A percentile compares a stretch with the other conserved stretches of the same genome.
Evolutionary conservation across 2,329 filamentous ascomycete genomes (phyloP).

Genomic region (Cercospora sesami): DNA sequence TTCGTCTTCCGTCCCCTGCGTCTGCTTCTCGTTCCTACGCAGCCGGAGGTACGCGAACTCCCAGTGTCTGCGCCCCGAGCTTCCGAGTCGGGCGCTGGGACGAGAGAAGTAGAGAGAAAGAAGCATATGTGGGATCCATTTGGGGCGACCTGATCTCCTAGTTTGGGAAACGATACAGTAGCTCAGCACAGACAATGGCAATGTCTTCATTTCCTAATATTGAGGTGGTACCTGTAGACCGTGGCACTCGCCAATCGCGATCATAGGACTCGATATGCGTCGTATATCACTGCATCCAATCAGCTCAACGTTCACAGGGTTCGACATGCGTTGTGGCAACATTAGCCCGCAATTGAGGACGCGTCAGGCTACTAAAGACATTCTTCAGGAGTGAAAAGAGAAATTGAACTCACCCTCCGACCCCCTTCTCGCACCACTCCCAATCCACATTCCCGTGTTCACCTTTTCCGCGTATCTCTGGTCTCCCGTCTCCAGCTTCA

Average conservation of each 20-base stretch:
- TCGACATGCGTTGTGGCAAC: background rate
- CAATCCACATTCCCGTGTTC: slow-evolving; percentile 26
- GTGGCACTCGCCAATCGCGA: background rate
- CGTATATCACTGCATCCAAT: slow-evolving; percentile 23
- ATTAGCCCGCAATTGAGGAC: background rate
- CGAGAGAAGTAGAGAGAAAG: background rate
- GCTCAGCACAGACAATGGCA: background rate
- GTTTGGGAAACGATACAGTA: background rate
- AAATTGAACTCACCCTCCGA: slow-evolving; percentile 21
- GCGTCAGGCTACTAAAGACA: background rate
- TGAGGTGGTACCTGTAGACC: too few relatives aligned
- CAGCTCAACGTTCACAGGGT: background rate
- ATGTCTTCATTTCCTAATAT: background rate
- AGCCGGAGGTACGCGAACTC: background rate
- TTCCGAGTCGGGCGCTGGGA: background rate
- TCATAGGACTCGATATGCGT: slow-evolving; percentile 21
- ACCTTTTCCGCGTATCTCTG: slow-evolving; percentile 19
- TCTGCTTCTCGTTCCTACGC: background rate
- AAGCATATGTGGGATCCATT: background rate
- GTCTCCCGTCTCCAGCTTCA: slow-evolving; percentile 27
- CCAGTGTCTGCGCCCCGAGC: background rate
- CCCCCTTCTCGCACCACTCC: slow-evolving; percentile 22
- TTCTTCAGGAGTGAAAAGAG: background rate
- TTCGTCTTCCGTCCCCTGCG: background rate
- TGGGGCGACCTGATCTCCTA: background rate